phyloP scores from a whole-genome alignment of 2,329 filamentous ascomycete species.

The Pseudocercospora vitis region DNA sequence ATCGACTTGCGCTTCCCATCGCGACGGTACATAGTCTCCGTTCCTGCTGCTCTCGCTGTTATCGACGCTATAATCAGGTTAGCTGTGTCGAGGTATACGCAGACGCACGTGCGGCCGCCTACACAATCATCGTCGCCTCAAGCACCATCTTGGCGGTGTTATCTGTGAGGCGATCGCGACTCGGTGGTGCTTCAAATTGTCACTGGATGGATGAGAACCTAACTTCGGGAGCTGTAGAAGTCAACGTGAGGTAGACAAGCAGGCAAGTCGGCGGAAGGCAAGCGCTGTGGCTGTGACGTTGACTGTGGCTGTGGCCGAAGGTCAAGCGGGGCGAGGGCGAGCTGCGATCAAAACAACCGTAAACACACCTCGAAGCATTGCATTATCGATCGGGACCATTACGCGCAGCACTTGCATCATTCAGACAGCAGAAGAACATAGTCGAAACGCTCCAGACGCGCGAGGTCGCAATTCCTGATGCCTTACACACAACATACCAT shows the following conservation, averaged over 20 bases:
- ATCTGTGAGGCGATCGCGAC: background rate
- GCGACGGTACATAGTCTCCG: conserved; percentile 85
- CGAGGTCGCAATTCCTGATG: background rate
- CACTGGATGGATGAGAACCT: background rate
- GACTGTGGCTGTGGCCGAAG: too few relatives aligned
- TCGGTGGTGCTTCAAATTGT: background rate
- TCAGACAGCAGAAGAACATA: background rate
- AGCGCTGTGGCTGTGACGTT: too few relatives aligned
- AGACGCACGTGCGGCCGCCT: conserved; percentile 28
- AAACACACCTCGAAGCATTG: background rate
- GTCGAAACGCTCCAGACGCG: background rate
- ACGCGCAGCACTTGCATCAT: background rate
- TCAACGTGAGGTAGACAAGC: too few relatives aligned
- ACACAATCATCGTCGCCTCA: conserved; percentile 98
- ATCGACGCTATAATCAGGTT: conserved; percentile 65
- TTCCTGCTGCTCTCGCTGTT: conserved; percentile 99
- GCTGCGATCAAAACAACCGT: background rate
- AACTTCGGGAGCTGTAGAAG: too few relatives aligned
- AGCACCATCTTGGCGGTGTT: conserved; percentile 77
- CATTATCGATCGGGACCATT: background rate
- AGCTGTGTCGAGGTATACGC: conserved; percentile 23
- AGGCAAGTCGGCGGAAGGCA: too few relatives aligned
- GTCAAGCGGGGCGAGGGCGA: too few relatives aligned
- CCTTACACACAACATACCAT: conserved; percentile 2
- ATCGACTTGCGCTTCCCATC: conserved; percentile 95